phyloP scores from a whole-genome alignment of 2,329 filamentous ascomycete genomes.

The Ploettnerulaceae sp. region DNA sequence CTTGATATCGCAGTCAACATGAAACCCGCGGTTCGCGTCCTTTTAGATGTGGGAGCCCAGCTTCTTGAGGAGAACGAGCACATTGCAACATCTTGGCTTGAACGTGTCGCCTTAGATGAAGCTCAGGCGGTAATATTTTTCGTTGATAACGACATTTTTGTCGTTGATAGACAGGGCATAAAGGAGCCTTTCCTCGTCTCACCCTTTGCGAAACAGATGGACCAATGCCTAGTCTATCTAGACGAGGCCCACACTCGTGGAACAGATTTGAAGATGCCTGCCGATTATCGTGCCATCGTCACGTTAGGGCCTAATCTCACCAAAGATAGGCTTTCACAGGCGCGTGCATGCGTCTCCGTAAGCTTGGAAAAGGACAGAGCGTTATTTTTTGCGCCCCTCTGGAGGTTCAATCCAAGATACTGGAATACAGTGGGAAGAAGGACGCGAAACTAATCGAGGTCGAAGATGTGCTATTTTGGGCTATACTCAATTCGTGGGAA shows the following conservation, averaged over 20 bases:
- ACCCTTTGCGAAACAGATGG: conserved; percentile 50
- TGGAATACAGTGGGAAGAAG: conserved; percentile 18
- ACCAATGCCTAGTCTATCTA: conserved; percentile 59
- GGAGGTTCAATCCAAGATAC: conserved; percentile 55
- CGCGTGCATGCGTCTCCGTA: conserved; percentile 67
- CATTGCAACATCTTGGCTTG: conserved; percentile 51
- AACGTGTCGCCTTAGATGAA: conserved; percentile 37
- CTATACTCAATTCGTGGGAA: conserved; percentile 51
- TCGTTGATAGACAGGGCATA: no score
- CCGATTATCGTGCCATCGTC: conserved; percentile 56
- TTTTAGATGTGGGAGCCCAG: conserved; percentile 68
- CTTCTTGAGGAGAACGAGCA: conserved; percentile 62
- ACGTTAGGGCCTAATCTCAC: conserved; percentile 61
- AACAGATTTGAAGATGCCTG: conserved; percentile 60
- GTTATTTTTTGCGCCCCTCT: conserved; percentile 55
- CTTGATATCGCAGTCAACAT: conserved; percentile 41
- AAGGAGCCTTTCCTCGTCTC: conserved; percentile 49
- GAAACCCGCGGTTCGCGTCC: conserved; percentile 45
- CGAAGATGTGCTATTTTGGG: conserved; percentile 54
- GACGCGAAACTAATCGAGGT: conserved; percentile 39
- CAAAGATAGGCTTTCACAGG: conserved; percentile 67
- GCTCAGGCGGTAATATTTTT: conserved; percentile 49
- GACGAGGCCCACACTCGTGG: conserved; percentile 69
- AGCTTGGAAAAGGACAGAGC: conserved; percentile 61
- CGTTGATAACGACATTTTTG: conserved; percentile 45